Evolutionary conservation across 768 basidiomycete species (phyloP).

Genomic region (Tephrocybe sp.): DNA sequence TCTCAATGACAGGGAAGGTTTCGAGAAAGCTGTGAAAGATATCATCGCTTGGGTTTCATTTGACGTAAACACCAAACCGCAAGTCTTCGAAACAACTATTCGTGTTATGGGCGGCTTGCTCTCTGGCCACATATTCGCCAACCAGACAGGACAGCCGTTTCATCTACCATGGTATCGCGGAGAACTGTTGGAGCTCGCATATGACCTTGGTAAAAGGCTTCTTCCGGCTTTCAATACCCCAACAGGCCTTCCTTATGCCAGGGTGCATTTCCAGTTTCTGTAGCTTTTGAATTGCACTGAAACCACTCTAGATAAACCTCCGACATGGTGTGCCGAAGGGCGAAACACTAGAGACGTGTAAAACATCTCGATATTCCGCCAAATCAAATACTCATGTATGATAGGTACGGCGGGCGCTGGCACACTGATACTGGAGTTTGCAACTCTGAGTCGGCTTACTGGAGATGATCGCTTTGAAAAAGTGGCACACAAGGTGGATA

Average conservation of each 20-base stretch:
- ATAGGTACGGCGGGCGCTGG: constrained; percentile 91
- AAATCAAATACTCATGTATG: constrained; percentile 4
- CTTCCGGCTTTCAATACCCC: constrained; percentile 91
- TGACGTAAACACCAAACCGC: constrained; percentile 93
- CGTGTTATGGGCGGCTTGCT: constrained; percentile 89
- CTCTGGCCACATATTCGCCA: constrained; percentile 84
- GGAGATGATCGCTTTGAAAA: constrained; percentile 89
- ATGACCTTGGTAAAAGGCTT: constrained; percentile 84
- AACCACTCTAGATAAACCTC: constrained; percentile 66
- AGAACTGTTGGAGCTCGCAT: constrained; percentile 77
- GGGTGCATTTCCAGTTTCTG: constrained; percentile 46
- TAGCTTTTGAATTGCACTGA: constrained; percentile 5
- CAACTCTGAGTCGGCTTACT: constrained; percentile 87
- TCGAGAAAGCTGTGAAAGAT: constrained; percentile 81
- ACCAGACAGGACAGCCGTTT: constrained; percentile 62
- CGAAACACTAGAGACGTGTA: constrained; percentile 86
- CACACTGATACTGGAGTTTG: constrained; percentile 91
- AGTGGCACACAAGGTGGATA: constrained; percentile 64
- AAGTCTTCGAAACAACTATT: constrained; percentile 97
- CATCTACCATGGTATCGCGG: constrained; percentile 82
- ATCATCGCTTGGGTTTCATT: constrained; percentile 85
- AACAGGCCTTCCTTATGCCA: constrained; percentile 90
- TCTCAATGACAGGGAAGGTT: constrained; percentile 74
- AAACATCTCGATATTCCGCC: constrained; percentile 26
- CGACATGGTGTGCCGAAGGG: constrained; percentile 73